Evolutionary conservation across 2,329 filamentous ascomycete species (phyloP).

Genomic region (Trichothecium sympodiale): DNA sequence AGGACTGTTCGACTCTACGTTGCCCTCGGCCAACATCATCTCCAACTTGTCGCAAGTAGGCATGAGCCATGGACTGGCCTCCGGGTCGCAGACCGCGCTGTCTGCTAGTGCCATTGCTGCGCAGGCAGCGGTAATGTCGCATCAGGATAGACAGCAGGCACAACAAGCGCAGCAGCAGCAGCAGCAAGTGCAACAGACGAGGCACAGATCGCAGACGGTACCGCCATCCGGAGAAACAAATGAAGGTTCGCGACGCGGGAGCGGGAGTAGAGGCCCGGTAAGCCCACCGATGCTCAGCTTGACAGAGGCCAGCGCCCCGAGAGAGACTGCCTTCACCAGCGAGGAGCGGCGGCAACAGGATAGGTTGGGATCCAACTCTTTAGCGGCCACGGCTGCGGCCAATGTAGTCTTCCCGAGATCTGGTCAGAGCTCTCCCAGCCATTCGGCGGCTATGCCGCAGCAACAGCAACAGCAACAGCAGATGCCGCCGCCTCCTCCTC

Average conservation of each 20-base stretch:
- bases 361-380: slow-evolving; percentile 48
- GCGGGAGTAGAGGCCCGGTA: slow-evolving; percentile 36
- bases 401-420: slow-evolving; percentile 64
- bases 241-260: slow-evolving; percentile 31
- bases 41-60: slow-evolving; percentile 41
- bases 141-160: slow-evolving; percentile 30
- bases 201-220: slow-evolving; percentile 66
- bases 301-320: slow-evolving; percentile 52
- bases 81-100: slow-evolving; percentile 24
- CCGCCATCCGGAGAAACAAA: slow-evolving; percentile 41
- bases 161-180: slow-evolving; percentile 3
- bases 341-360: slow-evolving; percentile 41
- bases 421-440: slow-evolving; percentile 38
- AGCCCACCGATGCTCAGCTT: slow-evolving; percentile 53
- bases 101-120: slow-evolving; percentile 71
- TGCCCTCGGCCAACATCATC: slow-evolving; percentile 51
- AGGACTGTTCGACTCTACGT: slow-evolving; percentile 64
- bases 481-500: slow-evolving; percentile 21
- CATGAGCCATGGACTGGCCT: slow-evolving; percentile 34
- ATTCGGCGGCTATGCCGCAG: slow-evolving; percentile 22
- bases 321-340: slow-evolving; percentile 41
- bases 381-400: slow-evolving; percentile 55
- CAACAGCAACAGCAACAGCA: slow-evolving; percentile 23
- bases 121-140: slow-evolving; percentile 63
- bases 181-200: slow-evolving; percentile 15